phyloP scores from a whole-genome alignment of 192 early-diverging fungal species.

The Coemansia brasiliensis region DNA sequence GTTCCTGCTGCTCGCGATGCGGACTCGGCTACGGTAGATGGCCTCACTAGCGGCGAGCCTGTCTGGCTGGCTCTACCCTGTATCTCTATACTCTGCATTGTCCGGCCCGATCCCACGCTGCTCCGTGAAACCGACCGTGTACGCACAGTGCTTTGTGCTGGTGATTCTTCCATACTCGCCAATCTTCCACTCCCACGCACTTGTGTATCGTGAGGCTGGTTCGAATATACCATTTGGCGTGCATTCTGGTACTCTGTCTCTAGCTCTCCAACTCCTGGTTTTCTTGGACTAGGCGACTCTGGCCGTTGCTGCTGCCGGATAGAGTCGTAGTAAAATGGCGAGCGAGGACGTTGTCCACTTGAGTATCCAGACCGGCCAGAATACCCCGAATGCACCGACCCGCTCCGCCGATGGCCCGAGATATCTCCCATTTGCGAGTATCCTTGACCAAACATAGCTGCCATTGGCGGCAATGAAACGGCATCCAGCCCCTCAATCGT shows the following conservation, averaged over 20 bases:
- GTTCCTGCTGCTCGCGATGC: neutral
- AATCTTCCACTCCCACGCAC: neutral
- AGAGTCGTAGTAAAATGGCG: conserved; percentile 1
- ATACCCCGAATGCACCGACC: conserved; percentile 13
- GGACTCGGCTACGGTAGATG: neutral
- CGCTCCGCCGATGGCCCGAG: conserved; percentile 13
- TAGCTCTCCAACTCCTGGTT: neutral
- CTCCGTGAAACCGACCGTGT: conserved; percentile 45
- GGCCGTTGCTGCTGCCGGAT: conserved; percentile 2
- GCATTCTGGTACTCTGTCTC: conserved; percentile 4
- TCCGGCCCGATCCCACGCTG: conserved; percentile 30
- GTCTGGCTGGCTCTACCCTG: neutral
- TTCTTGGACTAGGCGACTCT: conserved; percentile 12
- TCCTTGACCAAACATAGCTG: conserved; percentile 18
- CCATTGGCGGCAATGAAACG: conserved; percentile 35
- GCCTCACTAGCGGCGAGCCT: neutral
- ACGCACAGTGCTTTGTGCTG: conserved; percentile 22
- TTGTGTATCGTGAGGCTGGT: neutral
- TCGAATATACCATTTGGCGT: neutral
- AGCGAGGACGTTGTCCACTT: conserved; percentile 3
- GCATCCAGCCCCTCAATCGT: conserved; percentile 49
- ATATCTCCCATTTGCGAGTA: conserved; percentile 1
- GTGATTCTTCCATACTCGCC: conserved; percentile 1
- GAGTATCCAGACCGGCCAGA: conserved; percentile 10
- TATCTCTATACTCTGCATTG: conserved; percentile 17